A percentile compares a stretch with the other conserved stretches of the same genome.
phyloP scores from a whole-genome alignment of 257 asterid genomes.

The Anisodus acutangulus region DNA sequence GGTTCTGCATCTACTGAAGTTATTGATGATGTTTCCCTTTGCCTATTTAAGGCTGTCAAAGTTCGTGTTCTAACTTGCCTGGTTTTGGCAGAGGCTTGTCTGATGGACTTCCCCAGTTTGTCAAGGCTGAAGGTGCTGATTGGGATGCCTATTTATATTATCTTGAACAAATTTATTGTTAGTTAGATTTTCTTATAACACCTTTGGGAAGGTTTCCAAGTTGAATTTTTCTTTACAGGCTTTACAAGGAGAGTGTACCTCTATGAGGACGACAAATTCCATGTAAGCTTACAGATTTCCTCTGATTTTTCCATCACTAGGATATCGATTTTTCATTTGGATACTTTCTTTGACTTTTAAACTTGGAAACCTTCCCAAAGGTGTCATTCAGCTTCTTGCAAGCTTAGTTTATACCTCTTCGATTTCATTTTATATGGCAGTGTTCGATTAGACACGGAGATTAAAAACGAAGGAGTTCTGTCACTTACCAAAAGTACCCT shows the following conservation, averaged over 20 bases:
- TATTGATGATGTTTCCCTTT: constrained; percentile 75
- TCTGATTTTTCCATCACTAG: constrained; percentile 4
- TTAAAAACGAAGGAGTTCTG: too few species aligned
- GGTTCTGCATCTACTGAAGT: constrained; percentile 89
- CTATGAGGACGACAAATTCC: constrained; percentile 97
- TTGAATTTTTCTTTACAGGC: constrained; percentile 49
- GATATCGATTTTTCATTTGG: background rate
- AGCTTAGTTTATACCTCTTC: background rate
- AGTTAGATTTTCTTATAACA: background rate
- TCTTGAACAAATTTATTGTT: background rate
- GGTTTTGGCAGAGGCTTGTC: constrained; percentile 79
- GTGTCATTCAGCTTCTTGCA: background rate
- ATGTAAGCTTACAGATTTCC: constrained; percentile 49
- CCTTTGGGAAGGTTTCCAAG: too few species aligned
- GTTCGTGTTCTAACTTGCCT: constrained; percentile 84
- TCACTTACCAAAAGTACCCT: too few species aligned
- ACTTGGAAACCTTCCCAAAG: background rate
- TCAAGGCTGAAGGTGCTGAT: constrained; percentile 61
- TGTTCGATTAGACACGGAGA: too few species aligned
- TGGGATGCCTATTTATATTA: constrained; percentile 48
- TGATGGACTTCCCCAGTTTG: constrained; percentile 79
- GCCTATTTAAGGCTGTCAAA: constrained; percentile 86
- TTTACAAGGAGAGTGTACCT: constrained; percentile 76
- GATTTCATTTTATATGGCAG: too few species aligned
- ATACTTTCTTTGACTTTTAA: background rate